Evolutionary conservation across 1,139 yeast species (phyloP).

Genomic region (Yamadazyma membranifaciens): DNA sequence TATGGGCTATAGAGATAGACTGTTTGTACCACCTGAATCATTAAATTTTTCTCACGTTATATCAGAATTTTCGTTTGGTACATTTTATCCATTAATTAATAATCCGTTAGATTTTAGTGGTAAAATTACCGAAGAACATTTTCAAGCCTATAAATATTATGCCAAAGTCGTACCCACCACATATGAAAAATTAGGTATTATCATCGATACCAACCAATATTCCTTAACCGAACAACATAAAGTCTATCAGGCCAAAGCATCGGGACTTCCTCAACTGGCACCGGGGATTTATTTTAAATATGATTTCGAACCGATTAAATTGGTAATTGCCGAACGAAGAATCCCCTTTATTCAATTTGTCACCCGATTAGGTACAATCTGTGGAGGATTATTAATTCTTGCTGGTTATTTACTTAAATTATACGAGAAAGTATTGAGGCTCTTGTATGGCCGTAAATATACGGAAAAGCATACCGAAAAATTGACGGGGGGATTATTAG

Average conservation of each 20-base stretch:
- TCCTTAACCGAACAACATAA: slow-evolving; percentile 62
- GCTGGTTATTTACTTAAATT: slow-evolving; percentile 47
- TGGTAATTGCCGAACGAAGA: slow-evolving; percentile 67
- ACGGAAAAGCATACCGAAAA: slow-evolving; percentile 59
- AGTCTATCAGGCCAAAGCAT: slow-evolving; percentile 19
- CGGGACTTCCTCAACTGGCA: slow-evolving; percentile 29
- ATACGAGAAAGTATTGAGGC: slow-evolving; percentile 44
- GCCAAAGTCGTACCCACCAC: slow-evolving; percentile 83
- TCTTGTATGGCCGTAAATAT: slow-evolving; percentile 50
- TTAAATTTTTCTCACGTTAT: slow-evolving; percentile 83
- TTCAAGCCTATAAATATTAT: slow-evolving; percentile 59
- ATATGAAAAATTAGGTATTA: slow-evolving; percentile 68
- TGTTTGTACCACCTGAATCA: slow-evolving; percentile 44
- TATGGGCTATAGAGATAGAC: slow-evolving; percentile 52
- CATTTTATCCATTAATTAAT: slow-evolving; percentile 77
- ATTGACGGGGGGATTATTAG: slow-evolving; percentile 36
- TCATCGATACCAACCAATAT: slow-evolving; percentile 81
- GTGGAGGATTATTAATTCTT: slow-evolving; percentile 67
- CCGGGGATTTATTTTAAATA: slow-evolving; percentile 87
- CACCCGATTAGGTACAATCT: slow-evolving; percentile 72
- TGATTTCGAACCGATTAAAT: slow-evolving; percentile 83
- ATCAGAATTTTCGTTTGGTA: slow-evolving; percentile 88
- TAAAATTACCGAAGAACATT: slow-evolving; percentile 45
- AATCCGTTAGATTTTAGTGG: slow-evolving; percentile 84
- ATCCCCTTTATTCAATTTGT: slow-evolving; percentile 77